These are phyloP conservation scores for Ambrosia hybrid DNA, from an alignment of 140 eudicot species.

Conservation along the genomic window DNA sequence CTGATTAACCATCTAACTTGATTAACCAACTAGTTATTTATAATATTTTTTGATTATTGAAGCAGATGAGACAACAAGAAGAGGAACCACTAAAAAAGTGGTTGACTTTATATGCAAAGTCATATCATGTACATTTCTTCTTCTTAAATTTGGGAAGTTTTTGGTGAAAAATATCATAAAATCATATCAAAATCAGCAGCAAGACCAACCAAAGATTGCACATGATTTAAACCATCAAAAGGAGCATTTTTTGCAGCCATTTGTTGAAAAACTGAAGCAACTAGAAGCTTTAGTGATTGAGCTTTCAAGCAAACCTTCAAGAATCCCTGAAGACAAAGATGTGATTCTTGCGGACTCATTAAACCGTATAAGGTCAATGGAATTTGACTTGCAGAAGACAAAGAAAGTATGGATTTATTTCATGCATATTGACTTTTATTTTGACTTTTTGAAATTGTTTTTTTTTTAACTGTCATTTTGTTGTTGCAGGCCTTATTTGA, in stretches of 20 bases:
- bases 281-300: conserved; percentile 69
- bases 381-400: conserved; percentile 93
- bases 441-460: background rate
- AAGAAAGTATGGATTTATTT: conserved; percentile 47
- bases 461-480: background rate
- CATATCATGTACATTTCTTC: conserved; percentile 45
- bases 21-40: background rate
- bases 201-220: conserved; percentile 1
- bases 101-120: conserved; percentile 41
- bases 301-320: conserved; percentile 67
- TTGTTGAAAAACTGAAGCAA: conserved; percentile 66
- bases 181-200: background rate
- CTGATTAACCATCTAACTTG: too few relatives aligned
- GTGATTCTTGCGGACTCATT: conserved; percentile 70
- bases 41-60: conserved; percentile 21
- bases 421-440: background rate
- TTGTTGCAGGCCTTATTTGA: conserved; percentile 64
- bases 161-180: conserved; percentile 26
- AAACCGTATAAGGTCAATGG: conserved; percentile 78
- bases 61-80: conserved; percentile 33
- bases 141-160: conserved; percentile 43
- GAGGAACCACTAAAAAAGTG: conserved; percentile 19
- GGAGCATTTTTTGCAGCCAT: conserved; percentile 52
- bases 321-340: conserved; percentile 82
- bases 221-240: conserved; percentile 15